A percentile compares a stretch with the other conserved stretches of the same genome.
Evolutionary conservation across 208 protist genomes (phyloP).

Genomic region (Leishmania guyanensis): DNA sequence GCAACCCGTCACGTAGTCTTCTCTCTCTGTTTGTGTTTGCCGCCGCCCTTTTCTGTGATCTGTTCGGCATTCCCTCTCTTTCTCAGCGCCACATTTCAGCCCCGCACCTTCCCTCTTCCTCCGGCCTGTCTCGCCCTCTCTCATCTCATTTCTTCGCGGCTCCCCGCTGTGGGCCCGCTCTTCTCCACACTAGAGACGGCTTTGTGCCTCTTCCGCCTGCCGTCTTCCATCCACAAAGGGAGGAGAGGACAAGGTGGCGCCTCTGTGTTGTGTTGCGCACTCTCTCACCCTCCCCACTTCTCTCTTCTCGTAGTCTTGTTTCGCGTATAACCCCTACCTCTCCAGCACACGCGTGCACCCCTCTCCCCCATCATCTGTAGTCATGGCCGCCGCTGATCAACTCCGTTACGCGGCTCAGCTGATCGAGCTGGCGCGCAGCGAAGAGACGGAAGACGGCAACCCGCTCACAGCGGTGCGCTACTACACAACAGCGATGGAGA

Average conservation of each 20-base stretch:
- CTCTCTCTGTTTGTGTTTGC: neutral
- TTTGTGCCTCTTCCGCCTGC: neutral
- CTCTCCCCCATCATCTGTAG: neutral
- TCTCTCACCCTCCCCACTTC: too few species aligned
- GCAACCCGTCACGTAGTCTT: neutral
- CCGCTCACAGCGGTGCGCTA: slow-evolving; percentile 60
- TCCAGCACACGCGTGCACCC: neutral
- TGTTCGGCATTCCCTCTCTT: neutral
- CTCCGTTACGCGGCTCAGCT: slow-evolving; percentile 47
- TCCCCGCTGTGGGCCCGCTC: neutral
- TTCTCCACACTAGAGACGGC: neutral
- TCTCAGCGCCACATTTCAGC: neutral
- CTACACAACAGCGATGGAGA: slow-evolving; percentile 84
- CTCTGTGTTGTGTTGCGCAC: neutral
- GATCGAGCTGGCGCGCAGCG: slow-evolving; percentile 57
- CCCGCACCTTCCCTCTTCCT: neutral
- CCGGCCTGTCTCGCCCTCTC: neutral
- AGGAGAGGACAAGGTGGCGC: neutral
- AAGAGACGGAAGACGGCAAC: slow-evolving; percentile 80
- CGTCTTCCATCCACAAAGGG: neutral
- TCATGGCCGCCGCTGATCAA: slow-evolving; percentile 15
- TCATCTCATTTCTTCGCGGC: neutral
- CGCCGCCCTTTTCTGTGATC: neutral
- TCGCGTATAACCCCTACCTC: neutral
- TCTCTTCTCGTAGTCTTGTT: neutral